Evolutionary conservation across 371 early-diverging fungal genomes (phyloP), one percentile per base, ranked within the genome.

Genomic region (Mortierella sp.): DNA sequence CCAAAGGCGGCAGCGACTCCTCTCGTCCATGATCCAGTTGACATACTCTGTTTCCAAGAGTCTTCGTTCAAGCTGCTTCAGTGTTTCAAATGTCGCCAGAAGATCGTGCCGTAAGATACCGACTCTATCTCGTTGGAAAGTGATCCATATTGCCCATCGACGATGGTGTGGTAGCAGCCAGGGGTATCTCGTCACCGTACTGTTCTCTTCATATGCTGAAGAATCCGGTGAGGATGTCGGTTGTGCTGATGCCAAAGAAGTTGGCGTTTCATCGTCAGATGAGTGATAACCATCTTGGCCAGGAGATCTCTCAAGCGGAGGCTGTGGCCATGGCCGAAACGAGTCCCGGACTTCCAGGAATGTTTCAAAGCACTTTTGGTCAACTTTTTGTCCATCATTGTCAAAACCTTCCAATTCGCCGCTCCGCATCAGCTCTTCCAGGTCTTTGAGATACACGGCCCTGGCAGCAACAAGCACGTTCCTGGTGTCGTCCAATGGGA

Each of bases 11-110:
- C 88, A 88, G 19, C 81, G 71, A 10, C 82, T 71, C 26, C 82
- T 67, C 1, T 81, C 81, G 58, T 88, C 88, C 81, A 88, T 76
- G 50, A 88, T 58, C 88, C 88, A 88, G 48, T 88, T 88, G 42
- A 82, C 66, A 54, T 86, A 88, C 61, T 86, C 88, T 9, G 84
- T 82, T 48, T 86, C 85, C 52, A 86, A 51, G 30, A 88, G 58
- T 26, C 83, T 83, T 19, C 79, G 78, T 64, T 88, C 88, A 9
- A 86, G 71, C 53, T 86, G 82, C 51, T 86, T 88, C 28, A 88
- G 78, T 5, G 82, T 65, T 39, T 84, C 83, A 67, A 88, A 88
- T 23, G 85, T 81, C 28, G 84, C 81, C 62, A 88, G 58, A 21
- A 83, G 72, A 67, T 88, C 86, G 54, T 88, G 83, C 31, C 88